A percentile compares a stretch with the other conserved stretches of the same genome.
Conservation (phyloP, 1,284 basidiomycete species). For the Trametes sp. region DNA sequence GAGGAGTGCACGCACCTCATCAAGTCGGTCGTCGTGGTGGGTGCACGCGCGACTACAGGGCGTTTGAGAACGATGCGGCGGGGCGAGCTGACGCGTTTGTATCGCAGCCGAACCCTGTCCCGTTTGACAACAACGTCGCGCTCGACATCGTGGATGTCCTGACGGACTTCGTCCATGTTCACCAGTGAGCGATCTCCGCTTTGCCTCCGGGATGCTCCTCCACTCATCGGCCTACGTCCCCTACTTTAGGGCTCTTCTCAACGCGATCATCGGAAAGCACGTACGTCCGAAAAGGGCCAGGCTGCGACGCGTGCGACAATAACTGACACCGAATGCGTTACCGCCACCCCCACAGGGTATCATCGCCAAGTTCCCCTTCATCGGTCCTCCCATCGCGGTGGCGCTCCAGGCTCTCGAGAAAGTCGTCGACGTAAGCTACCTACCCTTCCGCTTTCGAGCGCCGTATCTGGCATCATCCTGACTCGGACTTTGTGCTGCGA, state of each 20-base stretch:
- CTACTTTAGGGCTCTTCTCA: constrained; percentile 5
- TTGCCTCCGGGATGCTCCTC: no score
- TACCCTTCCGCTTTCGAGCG: no score
- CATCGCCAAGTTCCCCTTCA: background rate
- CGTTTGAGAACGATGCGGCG: no score
- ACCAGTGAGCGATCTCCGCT: background rate
- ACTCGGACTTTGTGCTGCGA: background rate
- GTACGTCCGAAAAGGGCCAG: background rate
- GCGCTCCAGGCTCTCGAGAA: background rate
- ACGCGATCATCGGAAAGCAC: constrained; percentile 14
- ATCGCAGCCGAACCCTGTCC: background rate
- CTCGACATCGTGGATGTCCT: background rate
- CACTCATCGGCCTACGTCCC: background rate
- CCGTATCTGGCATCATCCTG: background rate
- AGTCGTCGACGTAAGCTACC: constrained; percentile 3
- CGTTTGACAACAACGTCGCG: background rate
- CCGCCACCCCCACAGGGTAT: background rate
- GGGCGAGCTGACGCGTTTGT: background rate
- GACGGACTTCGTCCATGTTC: background rate
- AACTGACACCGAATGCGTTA: background rate
- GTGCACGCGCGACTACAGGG: background rate
- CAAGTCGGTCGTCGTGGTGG: background rate
- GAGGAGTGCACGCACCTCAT: background rate
- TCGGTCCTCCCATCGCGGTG: background rate
- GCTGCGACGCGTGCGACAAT: background rate